Conservation (phyloP, 1,284 basidiomycete genomes). For the Termitomyces sp. region DNA sequence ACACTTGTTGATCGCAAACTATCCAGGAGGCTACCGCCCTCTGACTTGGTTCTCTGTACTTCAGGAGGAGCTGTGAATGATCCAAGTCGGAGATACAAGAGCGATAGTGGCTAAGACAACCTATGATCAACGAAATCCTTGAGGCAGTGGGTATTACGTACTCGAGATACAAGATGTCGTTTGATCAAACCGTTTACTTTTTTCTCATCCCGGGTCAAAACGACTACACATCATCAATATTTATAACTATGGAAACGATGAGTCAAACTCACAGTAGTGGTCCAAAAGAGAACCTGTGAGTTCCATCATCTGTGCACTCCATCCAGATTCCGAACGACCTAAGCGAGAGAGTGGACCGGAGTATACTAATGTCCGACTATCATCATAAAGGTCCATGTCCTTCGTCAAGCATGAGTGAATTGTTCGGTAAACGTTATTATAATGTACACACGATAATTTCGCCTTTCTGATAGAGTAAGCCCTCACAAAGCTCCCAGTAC, state of each 20-base stretch:
- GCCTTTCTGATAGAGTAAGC: conserved; percentile 63
- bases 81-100: conserved; percentile 69
- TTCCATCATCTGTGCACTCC: conserved; percentile 58
- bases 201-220: conserved; percentile 58
- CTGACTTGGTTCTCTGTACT: conserved; percentile 52
- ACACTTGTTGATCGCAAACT: conserved; percentile 45
- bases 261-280: conserved; percentile 54
- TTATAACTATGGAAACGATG: neutral
- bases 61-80: conserved; percentile 55
- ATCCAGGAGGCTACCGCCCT: conserved; percentile 55
- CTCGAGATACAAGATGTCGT: conserved; percentile 58
- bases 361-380: conserved; percentile 64
- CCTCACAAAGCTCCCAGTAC: conserved; percentile 74
- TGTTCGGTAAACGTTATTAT: neutral
- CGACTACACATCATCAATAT: conserved; percentile 33
- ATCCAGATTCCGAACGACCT: conserved; percentile 51
- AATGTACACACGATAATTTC: conserved; percentile 64
- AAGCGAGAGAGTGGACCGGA: conserved; percentile 53
- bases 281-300: conserved; percentile 67
- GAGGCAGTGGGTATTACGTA: conserved; percentile 27
- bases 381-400: conserved; percentile 77
- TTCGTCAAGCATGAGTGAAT: conserved; percentile 23
- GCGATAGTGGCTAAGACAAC: conserved; percentile 58
- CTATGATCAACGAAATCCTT: conserved; percentile 2
- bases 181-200: conserved; percentile 41